Base-by-base conservation (phyloP, 2,329 filamentous ascomycete species). In the Seiridium cupressi region DNA sequence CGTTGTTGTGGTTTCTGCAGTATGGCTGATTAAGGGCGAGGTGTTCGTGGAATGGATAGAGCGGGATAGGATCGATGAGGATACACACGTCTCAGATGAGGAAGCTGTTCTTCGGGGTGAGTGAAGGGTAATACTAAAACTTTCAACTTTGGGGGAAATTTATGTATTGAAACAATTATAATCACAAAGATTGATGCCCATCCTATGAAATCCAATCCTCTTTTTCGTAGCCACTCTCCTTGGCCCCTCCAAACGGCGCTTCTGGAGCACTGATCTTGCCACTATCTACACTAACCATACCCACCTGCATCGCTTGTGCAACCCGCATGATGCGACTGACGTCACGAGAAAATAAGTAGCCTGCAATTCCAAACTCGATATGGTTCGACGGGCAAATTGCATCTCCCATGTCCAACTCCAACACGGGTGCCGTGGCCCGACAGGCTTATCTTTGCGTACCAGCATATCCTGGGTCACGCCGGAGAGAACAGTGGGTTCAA, bases 391-490 rank as follows among this genome's bases (percentile, higher is more conserved):
- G 77, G 63, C 84, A 81, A 35, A 97, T 87, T 4, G 96, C 95
- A 56, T 90, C 88, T 76, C 98, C 95, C 0, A 89, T 92, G 51
- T 91, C 85, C 72, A 98, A 99, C 55, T 87, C 84, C 80, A 97
- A 97, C 11, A 98, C 77, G 0, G 91, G 94, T 0, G 93, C 94
- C 0, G 90, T 3, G 95, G 95, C 0, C 95, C 95, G 72, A 99
- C 98, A 0, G 94, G 98, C 81, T 99, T 95, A 75, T 98, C 94
- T 1, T 80, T 80, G 4, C 91, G 89, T 66, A 98, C 84, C 61
- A 85, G 83, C 94, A 98, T 98, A 47, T 93, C 87, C 60, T 83
- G 80, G 7, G 83, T 96, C 89, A 97, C 94, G 63, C 90, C 91
- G 9, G 90, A 89, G 62, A 99, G 86, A 46, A 98, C 90, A 0